These are phyloP conservation scores for Biscutella laevigata DNA, from an alignment of 441 rosid species.

Conservation along the genomic window DNA sequence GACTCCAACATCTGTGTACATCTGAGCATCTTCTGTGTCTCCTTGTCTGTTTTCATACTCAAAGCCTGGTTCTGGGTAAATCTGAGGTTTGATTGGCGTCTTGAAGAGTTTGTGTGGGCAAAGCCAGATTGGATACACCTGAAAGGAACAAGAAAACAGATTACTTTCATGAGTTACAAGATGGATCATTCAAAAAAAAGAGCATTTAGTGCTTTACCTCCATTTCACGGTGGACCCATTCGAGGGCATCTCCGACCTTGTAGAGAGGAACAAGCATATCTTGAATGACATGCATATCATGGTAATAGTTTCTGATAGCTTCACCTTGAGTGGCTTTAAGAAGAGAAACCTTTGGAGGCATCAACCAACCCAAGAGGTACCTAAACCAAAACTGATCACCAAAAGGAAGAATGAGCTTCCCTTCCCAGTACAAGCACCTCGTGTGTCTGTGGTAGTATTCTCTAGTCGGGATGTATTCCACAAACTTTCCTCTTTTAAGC, in stretches of 20 bases:
- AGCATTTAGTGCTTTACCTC: conserved; percentile 48
- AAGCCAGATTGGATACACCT: conserved; percentile 94
- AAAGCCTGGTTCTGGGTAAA: conserved; percentile 87
- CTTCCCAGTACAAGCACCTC: conserved; percentile 96
- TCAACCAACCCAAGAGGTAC: conserved; percentile 87
- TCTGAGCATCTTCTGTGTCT: conserved; percentile 80
- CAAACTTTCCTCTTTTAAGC: conserved; percentile 76
- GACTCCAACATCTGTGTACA: conserved; percentile 93
- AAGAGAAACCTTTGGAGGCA: conserved; percentile 98
- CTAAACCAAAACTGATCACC: conserved; percentile 97
- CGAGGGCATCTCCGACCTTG: conserved; percentile 90
- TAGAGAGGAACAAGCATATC: conserved; percentile 97
- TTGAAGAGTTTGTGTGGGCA: conserved; percentile 89
- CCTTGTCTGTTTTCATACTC: conserved; percentile 80
- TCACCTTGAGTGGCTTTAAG: conserved; percentile 99
- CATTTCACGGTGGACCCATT: conserved; percentile 89
- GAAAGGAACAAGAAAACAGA: conserved; percentile 1
- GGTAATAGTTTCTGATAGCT: conserved; percentile 92
- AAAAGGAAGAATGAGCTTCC: conserved; percentile 94
- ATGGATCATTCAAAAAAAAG: not conserved
- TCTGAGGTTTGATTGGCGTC: conserved; percentile 77
- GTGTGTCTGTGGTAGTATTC: conserved; percentile 97
- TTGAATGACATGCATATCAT: conserved; percentile 93
- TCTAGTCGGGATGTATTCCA: conserved; percentile 87
- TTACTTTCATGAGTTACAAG: too few relatives aligned